Conservation (phyloP, 202 grass and related monocot species). For the Cymbopogon flexuosus region DNA sequence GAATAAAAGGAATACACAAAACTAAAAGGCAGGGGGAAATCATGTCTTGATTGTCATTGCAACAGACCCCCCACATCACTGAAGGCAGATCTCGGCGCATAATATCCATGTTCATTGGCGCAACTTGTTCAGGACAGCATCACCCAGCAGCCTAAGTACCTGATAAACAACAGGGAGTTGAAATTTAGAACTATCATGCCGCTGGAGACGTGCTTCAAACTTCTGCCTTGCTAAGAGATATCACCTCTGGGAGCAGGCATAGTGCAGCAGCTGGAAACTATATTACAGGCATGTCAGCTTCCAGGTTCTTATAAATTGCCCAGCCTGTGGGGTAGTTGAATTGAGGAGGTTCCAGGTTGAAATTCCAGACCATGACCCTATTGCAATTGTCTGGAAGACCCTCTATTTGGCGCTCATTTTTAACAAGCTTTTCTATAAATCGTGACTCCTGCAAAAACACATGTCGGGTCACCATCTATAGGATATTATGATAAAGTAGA, state of each 20-base stretch:
- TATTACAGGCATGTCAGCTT: conserved; percentile 45
- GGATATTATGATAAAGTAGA: neutral
- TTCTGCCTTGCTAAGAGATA: conserved; percentile 37
- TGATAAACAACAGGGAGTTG: neutral
- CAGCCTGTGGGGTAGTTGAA: conserved; percentile 58
- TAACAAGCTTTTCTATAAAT: conserved; percentile 85
- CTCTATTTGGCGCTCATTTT: conserved; percentile 71
- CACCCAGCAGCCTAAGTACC: neutral
- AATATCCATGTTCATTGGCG: neutral
- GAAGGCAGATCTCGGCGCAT: neutral
- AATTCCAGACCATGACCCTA: conserved; percentile 73
- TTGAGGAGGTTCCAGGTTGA: conserved; percentile 47
- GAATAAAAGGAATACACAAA: conserved; percentile 35
- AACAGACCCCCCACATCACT: neutral
- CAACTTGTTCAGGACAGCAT: conserved; percentile 19
- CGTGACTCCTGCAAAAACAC: conserved; percentile 58
- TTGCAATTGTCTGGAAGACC: conserved; percentile 76
- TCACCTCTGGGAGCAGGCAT: conserved; percentile 23
- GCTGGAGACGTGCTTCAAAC: neutral
- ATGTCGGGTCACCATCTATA: conserved; percentile 1
- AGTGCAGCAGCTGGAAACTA: conserved; percentile 16
- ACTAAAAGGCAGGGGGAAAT: neutral
- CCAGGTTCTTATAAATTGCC: conserved; percentile 55
- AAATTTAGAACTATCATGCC: neutral
- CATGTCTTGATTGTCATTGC: neutral